Conservation (phyloP, 169 alveolate genomes). For the Amoebophrya sp. region DNA sequence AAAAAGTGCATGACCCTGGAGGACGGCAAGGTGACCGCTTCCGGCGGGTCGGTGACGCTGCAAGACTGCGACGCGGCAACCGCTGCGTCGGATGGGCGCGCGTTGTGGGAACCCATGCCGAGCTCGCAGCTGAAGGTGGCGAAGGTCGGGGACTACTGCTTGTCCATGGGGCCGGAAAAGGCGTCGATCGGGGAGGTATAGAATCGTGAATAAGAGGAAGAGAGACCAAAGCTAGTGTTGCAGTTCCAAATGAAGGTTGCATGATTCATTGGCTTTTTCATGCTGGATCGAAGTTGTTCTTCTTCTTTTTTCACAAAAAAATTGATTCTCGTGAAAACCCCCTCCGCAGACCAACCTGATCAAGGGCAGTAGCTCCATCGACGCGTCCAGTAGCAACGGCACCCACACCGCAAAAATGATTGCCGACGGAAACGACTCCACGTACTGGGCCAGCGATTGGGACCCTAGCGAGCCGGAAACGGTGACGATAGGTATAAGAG, state of each 20-base stretch:
- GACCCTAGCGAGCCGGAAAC: background rate
- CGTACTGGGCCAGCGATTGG: slow-evolving; percentile 9
- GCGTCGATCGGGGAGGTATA: background rate
- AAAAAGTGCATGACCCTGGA: background rate
- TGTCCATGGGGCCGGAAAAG: background rate
- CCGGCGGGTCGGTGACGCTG: background rate
- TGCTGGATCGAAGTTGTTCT: too few relatives aligned
- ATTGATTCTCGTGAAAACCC: too few relatives aligned
- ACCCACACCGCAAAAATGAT: background rate
- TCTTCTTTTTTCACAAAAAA: too few relatives aligned
- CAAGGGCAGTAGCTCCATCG: background rate
- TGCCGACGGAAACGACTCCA: slow-evolving; percentile 3
- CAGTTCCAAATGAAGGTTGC: too few relatives aligned
- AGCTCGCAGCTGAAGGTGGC: background rate
- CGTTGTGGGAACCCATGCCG: background rate
- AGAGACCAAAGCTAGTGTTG: too few relatives aligned
- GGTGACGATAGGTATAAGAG: background rate
- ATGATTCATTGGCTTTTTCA: too few relatives aligned
- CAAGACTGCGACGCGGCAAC: slow-evolving; percentile 14
- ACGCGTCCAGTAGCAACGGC: background rate
- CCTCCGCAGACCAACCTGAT: background rate
- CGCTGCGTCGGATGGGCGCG: background rate
- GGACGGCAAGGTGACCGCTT: background rate
- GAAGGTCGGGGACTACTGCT: background rate
- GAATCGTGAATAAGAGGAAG: too few relatives aligned